Base-by-base conservation (phyloP, 441 rosid species). In the Erysimum cheiri region DNA sequence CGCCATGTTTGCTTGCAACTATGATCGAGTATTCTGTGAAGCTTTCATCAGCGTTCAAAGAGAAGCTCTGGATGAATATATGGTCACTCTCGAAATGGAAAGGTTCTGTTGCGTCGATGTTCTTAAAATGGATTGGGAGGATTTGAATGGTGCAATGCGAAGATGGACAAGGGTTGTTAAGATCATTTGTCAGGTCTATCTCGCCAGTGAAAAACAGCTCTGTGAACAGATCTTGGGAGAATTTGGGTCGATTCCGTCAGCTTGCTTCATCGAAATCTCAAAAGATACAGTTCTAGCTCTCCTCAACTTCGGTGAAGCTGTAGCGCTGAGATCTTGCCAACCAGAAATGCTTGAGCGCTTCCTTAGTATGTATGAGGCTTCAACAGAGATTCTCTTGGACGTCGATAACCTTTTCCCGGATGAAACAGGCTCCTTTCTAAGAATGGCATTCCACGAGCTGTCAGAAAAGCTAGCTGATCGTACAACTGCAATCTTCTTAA, bases 321-420 rank as follows among this genome's bases (percentile, higher is more conserved):
- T 86, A 35, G 76, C 83, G 15, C 77, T 88, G 77, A 80, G 88
- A 28, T 82, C 89, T 26, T 71, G 66, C 59, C 75, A 76, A 73
- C 90, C 88, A 1, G 97, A 93, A 74, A 93, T 81, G 80, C 77
- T 90, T 64, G 78, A 82, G 43, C 64, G 84, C 67, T 74, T 86
- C 72, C 89, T 93, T 49, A 86, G 87, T 75, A 88, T 90, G 92
- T 90, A 85, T 10, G 88, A 88, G 61, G 80, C 72, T 57, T 76
- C 87, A 67, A 66, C 82, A 36, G 85, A 86, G 58, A 81, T 84
- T 72, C 87, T 81, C 54, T 68, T 69, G 32, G 81, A 84, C 17
- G 75, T 83, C 2, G 82, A 88, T 66, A 80, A 66, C 53, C 81
- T 92, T 47, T 85, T 80, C 76, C 70, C 73, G 2, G 93, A 82